phyloP scores from a whole-genome alignment of 352 stramenopile species.

The Phytophthora sansomeana region DNA sequence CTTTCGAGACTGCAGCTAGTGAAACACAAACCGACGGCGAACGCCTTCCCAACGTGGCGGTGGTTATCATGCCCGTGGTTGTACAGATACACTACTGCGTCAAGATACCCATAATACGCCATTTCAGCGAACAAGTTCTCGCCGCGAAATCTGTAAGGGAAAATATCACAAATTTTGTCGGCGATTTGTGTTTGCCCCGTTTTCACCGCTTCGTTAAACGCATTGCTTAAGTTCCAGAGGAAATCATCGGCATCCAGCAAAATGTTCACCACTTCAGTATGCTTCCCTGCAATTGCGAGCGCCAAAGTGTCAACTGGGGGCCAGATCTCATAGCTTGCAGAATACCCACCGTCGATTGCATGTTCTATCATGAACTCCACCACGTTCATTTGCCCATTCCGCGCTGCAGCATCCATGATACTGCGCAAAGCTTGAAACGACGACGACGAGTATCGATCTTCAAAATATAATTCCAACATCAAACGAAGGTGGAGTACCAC shows the following conservation, averaged over 20 bases:
- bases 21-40: too few species aligned
- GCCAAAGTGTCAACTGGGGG: not conserved
- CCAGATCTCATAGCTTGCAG: not conserved
- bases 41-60: too few species aligned
- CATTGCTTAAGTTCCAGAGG: not conserved
- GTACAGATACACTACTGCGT: too few species aligned
- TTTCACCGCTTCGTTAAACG: not conserved
- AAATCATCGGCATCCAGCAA: not conserved
- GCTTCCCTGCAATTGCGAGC: not conserved
- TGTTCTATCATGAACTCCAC: conserved; percentile 8
- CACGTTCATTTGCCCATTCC: conserved; percentile 1
- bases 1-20: too few species aligned
- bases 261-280: not conserved
- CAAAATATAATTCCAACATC: not conserved
- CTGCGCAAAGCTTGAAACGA: not conserved
- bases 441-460: not conserved
- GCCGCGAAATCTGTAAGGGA: not conserved
- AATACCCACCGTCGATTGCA: not conserved
- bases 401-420: not conserved
- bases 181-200: not conserved
- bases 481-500: not conserved
- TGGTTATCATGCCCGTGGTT: too few species aligned
- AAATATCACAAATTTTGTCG: not conserved
- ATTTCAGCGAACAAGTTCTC: too few species aligned
- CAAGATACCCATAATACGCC: too few species aligned